Base-by-base conservation (phyloP, 2,329 filamentous ascomycete species). In the Arthrobotrys conoides region DNA sequence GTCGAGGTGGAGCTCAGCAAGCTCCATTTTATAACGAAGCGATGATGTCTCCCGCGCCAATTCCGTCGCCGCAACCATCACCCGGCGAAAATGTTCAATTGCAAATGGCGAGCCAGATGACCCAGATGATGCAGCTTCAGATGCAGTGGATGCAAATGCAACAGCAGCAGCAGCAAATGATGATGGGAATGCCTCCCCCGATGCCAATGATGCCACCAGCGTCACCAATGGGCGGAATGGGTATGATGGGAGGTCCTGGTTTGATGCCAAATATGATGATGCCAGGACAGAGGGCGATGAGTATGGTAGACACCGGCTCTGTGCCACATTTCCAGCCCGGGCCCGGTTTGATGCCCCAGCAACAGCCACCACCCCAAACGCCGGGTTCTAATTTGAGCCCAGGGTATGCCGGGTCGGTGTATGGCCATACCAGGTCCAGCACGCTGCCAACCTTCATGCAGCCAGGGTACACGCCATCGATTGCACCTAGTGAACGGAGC, bases 401-500 rank as follows among this genome's bases (percentile, higher is more conserved):
- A 18, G 84, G 85, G 5, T 88, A 87, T 81, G 84, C 87, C 16
- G 87, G 88, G 3, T 89, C 88, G 12, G 86, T 89, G 64, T 79
- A 80, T 46, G 82, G 80, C 33, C 82, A 82, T 46, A 82, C 82
- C 55, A 81, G 79, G 64, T 71, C 80, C 5, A 80, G 66, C 59
- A 77, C 71, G 9, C 66, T 76, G n/a, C 70, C 73, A 44, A 71
- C 79, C 33, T 76, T 76, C 38, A 76, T 80, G 73, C 71, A 81
- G 84, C 68, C 87, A 85, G 84, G 88, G 8, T 98, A 98, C 84
- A 89, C 94, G 0, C 90, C 94, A 0, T 98, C 95, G 0, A 97
- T 99, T 81, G 95, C 96, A 1, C 96, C 96, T 0, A 97, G 93
- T 4, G 96, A 98, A 86, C 91, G 96, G 79, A 98, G 94, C 87